Evolutionary conservation across 1,284 basidiomycete species (phyloP).

Genomic region (Porogramme epimiltina): DNA sequence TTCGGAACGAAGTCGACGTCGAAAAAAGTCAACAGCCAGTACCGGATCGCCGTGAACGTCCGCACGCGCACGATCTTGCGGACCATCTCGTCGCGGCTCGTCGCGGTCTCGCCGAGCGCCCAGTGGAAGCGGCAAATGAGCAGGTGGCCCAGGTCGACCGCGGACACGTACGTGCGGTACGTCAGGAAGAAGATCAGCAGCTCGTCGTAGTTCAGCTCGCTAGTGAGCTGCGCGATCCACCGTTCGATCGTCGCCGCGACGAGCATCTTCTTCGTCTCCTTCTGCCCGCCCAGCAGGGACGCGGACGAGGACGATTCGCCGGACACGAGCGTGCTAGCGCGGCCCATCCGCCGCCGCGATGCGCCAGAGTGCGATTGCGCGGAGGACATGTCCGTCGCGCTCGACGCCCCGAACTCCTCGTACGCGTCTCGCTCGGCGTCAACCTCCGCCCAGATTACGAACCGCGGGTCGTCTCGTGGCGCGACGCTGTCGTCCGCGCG

Average conservation of each 20-base stretch:
- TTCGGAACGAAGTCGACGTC: constrained; percentile 84
- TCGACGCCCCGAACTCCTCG: constrained; percentile 43
- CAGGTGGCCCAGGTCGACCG: constrained; percentile 75
- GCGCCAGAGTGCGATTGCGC: constrained; percentile 33
- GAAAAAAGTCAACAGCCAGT: constrained; percentile 88
- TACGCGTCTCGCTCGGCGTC: constrained; percentile 41
- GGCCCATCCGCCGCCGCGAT: constrained; percentile 17
- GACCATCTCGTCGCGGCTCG: constrained; percentile 61
- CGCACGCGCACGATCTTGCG: constrained; percentile 79
- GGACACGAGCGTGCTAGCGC: constrained; percentile 4
- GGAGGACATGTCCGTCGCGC: constrained; percentile 48
- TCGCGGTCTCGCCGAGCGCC: constrained; percentile 64
- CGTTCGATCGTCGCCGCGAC: constrained; percentile 88
- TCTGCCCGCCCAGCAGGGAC: not conserved
- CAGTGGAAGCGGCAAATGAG: constrained; percentile 86
- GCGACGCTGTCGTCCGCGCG: constrained; percentile 64
- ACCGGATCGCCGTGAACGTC: constrained; percentile 84
- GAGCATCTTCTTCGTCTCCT: constrained; percentile 51
- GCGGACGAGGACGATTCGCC: constrained; percentile 26
- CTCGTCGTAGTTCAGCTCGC: constrained; percentile 81
- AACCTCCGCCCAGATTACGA: constrained; percentile 85
- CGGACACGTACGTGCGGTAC: constrained; percentile 79
- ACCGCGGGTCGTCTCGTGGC: constrained; percentile 82
- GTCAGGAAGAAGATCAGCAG: constrained; percentile 87
- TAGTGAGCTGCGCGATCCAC: constrained; percentile 88